Evolutionary conservation across 1,284 basidiomycete species (phyloP), one percentile per base, ranked within the genome.

Genomic region (Leccinum subatratum): DNA sequence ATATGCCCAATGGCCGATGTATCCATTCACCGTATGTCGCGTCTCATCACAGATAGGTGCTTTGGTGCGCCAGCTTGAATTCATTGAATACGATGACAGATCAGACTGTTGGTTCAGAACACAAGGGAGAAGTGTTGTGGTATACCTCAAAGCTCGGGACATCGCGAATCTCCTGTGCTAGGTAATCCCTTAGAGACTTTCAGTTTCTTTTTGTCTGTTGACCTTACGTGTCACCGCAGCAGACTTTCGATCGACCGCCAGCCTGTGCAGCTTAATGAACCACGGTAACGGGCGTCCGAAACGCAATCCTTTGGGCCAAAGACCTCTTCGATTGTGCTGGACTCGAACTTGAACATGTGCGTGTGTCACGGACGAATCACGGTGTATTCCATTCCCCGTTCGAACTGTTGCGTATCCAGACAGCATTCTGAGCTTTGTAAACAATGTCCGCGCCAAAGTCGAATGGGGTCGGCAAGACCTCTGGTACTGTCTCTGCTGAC

Each of bases 381-480:
- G n/a, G 34, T 39, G 16, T 39, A 93, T 85, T 57, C 93, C 81
- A 70, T 0, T 65, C 62, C 34, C 48, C 63, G 7, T 64, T 22
- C 16, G 48, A 69, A 3, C 58, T 32, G 25, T 67, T 74, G 62
- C 82, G 83, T 69, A 94, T 86, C 88, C 90, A 92, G 1, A 71
- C 48, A 0, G 88, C 86, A 68, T 93, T 91, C 9, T 83, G 77
- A 0, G 81, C 74, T 74, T 93, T 92, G 76, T 93, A 94, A 4
- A 93, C 75, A 64, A 93, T 83, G 73, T 94, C 92, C 0, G 91
- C 89, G 4, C 90, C 92, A 39, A 92, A 77, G 11, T 93, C 89
- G 75, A 37, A 92, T 42, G 37, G 42, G 39, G 6, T 18, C 16
- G 42, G 7, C 42, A 45, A 45, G 18, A 45, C 18, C 1, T 2